phyloP scores from a whole-genome alignment of 2,329 filamentous ascomycete species.

The Pyrenophora graminea region DNA sequence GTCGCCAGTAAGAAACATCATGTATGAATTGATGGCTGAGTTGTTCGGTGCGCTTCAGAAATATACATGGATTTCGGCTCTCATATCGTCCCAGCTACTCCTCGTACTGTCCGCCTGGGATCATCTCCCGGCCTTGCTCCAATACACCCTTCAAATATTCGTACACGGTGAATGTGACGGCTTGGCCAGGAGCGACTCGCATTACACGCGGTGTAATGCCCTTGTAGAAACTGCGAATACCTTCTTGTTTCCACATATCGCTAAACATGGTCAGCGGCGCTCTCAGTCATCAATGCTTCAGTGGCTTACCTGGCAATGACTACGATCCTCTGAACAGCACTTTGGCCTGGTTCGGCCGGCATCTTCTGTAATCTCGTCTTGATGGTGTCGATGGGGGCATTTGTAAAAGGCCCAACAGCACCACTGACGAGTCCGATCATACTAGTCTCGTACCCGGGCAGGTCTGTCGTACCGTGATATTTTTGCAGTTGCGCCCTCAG shows the following conservation, averaged over 20 bases:
- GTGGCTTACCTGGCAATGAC: constrained; percentile 64
- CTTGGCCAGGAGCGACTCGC: constrained; percentile 95
- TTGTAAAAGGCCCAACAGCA: constrained; percentile 93
- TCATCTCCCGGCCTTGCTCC: constrained; percentile 53
- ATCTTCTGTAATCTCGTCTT: constrained; percentile 95
- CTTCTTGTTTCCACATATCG: constrained; percentile 76
- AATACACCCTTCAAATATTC: constrained; percentile 57
- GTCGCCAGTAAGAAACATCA: background rate
- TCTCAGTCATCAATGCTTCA: background rate
- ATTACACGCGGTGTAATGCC: constrained; percentile 97
- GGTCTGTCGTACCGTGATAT: constrained; percentile 71
- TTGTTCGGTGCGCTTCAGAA: background rate
- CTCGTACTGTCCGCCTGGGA: constrained; percentile 54
- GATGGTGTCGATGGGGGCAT: constrained; percentile 98
- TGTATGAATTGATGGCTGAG: background rate
- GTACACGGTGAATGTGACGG: constrained; percentile 68
- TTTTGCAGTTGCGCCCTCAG: constrained; percentile 79
- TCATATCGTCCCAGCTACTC: constrained; percentile 40
- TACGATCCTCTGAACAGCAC: constrained; percentile 77
- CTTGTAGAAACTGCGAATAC: constrained; percentile 95
- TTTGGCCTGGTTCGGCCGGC: constrained; percentile 78
- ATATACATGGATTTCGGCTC: constrained; percentile 15
- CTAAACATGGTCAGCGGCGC: constrained; percentile 26
- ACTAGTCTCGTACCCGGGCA: constrained; percentile 90
- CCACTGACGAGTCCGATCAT: constrained; percentile 88